Evolutionary conservation across 345 rosid genomes (phyloP).

Genomic region (Pistacia integerrima): DNA sequence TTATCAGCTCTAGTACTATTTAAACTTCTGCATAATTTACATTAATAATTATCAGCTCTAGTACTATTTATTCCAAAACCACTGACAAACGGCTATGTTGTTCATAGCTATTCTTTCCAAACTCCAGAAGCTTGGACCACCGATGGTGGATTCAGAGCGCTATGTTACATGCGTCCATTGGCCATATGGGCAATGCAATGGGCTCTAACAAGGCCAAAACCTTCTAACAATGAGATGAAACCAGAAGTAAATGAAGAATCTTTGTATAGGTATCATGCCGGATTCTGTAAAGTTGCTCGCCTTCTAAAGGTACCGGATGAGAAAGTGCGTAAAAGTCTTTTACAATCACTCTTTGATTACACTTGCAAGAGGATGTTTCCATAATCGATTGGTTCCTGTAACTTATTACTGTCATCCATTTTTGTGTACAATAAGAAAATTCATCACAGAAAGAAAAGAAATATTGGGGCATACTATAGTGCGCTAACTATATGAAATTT

Average conservation of each 20-base stretch:
- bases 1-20: neutral
- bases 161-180: slow-evolving; percentile 83
- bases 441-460: neutral
- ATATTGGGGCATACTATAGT: neutral
- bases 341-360: slow-evolving; percentile 65
- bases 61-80: neutral
- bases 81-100: slow-evolving; percentile 6
- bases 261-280: slow-evolving; percentile 43
- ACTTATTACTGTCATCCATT: neutral
- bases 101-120: slow-evolving; percentile 75
- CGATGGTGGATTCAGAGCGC: slow-evolving; percentile 58
- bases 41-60: neutral
- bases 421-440: neutral
- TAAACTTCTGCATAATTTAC: neutral
- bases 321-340: slow-evolving; percentile 37
- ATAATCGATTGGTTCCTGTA: neutral
- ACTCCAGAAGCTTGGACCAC: slow-evolving; percentile 91
- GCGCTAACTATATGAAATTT: neutral
- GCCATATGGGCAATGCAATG: slow-evolving; percentile 98
- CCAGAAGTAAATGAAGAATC: slow-evolving; percentile 35
- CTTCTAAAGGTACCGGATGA: slow-evolving; percentile 63
- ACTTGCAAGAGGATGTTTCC: slow-evolving; percentile 57
- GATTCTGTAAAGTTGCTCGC: slow-evolving; percentile 67
- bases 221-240: slow-evolving; percentile 28
- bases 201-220: slow-evolving; percentile 60